These are phyloP conservation scores for Spiraea crenata DNA, from an alignment of 331 rosid genomes.

Conservation along the genomic window DNA sequence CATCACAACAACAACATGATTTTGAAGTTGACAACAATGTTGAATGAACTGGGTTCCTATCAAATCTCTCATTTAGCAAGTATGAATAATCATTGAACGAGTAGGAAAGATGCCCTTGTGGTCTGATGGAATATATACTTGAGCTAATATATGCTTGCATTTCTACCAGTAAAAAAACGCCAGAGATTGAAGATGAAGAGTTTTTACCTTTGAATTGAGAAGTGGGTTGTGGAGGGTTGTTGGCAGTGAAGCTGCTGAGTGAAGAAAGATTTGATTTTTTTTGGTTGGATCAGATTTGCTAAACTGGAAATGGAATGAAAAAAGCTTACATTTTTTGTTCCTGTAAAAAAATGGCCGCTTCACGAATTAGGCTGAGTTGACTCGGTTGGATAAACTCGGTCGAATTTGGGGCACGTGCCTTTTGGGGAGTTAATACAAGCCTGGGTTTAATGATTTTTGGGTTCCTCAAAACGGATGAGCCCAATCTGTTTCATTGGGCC, in stretches of 20 bases:
- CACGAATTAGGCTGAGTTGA: not conserved
- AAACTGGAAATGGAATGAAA: not conserved
- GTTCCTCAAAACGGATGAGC: too few species aligned
- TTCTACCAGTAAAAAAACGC: conserved; percentile 3
- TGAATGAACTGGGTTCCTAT: conserved; percentile 39
- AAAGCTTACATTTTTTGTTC: not conserved
- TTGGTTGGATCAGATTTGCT: conserved; percentile 18
- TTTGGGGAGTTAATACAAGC: not conserved
- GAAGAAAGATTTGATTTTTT: conserved; percentile 18
- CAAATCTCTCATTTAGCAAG: conserved; percentile 52
- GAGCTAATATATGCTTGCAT: conserved; percentile 68
- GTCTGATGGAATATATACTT: conserved; percentile 45
- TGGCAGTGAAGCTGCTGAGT: conserved; percentile 23
- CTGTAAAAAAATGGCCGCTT: not conserved
- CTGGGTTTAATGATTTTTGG: not conserved
- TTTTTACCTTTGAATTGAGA: conserved; percentile 35
- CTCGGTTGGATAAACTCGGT: not conserved
- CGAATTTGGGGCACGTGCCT: not conserved
- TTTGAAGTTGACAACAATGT: conserved; percentile 21
- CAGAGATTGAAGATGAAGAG: conserved; percentile 8
- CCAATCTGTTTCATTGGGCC: not conserved
- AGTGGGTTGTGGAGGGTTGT: conserved; percentile 17
- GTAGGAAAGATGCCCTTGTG: conserved; percentile 48
- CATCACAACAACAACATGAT: conserved; percentile 43
- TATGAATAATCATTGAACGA: conserved; percentile 56